A percentile compares a stretch with the other conserved stretches of the same genome.
These are phyloP conservation scores for Batrachochytrium dendrobatidis DNA, from an alignment of 371 early-diverging fungal genomes.

Conservation along the genomic window DNA sequence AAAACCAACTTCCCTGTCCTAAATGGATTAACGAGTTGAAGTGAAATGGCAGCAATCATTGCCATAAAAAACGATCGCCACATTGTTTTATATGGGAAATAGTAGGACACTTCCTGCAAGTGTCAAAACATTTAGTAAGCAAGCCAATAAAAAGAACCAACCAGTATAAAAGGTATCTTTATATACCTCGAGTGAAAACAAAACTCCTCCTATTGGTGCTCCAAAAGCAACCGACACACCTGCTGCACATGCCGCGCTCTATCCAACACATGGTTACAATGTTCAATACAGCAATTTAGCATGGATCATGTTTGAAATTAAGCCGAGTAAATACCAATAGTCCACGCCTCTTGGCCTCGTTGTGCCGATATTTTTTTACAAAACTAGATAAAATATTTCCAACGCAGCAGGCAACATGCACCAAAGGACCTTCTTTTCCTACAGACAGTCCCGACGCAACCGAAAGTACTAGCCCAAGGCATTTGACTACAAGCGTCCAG, in stretches of 20 bases:
- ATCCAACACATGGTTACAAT: not conserved
- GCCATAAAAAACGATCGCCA: slow-evolving; percentile 91
- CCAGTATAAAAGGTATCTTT: not conserved
- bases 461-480: slow-evolving; percentile 24
- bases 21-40: slow-evolving; percentile 80
- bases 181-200: slow-evolving; percentile 90
- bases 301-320: not conserved
- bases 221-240: slow-evolving; percentile 96
- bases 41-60: slow-evolving; percentile 72
- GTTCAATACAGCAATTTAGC: not conserved
- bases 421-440: slow-evolving; percentile 88
- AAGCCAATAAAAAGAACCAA: too few relatives aligned
- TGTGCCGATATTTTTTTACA: slow-evolving; percentile 63
- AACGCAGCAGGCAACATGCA: slow-evolving; percentile 90
- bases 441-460: slow-evolving; percentile 86
- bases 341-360: slow-evolving; percentile 55
- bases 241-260: slow-evolving; percentile 79
- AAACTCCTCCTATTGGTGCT: slow-evolving; percentile 94
- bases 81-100: slow-evolving; percentile 91
- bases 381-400: slow-evolving; percentile 81
- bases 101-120: slow-evolving; percentile 74
- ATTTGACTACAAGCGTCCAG: slow-evolving; percentile 54
- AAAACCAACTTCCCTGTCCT: slow-evolving; percentile 89
- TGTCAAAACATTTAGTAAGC: too few relatives aligned
- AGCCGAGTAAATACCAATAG: slow-evolving; percentile 17